Base-by-base conservation (phyloP, 2,329 filamentous ascomycete genomes). In the Ustulina deusta region DNA sequence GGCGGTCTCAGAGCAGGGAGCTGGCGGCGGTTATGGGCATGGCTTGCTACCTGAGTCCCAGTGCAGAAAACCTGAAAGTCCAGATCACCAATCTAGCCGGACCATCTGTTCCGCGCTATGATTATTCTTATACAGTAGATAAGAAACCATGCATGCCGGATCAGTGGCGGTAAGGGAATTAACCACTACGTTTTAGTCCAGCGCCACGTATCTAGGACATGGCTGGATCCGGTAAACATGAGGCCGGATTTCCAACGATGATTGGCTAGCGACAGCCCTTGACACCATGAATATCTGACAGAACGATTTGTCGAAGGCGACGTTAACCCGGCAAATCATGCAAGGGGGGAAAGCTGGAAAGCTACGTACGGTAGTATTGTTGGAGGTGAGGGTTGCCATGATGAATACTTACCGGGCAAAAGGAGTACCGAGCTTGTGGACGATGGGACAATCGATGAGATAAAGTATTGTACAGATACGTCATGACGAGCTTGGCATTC, bases 171-270 rank as follows among this genome's bases (percentile, higher is more conserved):
- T 34, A 44, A 17, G 25, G 25, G 20, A 40, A 42, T 42, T 20
- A 40, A 36, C 15, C 17, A 69, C 63, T 63, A 69, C 54, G 4
- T 55, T 62, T 62, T 66, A 48, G 42, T 69, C 66, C 63, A 60
- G 63, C 9, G 20, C 40, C n/a, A 54, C 61, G 61, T 57, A n/a
- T n/a, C n/a, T n/a, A n/a, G 58, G 66, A 25, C 32, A 59, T 55
- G 42, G 27, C 63, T 63, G 17, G 15, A 63, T 69, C 36, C 32
- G 63, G 66, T 54, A 61, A 63, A 46, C 55, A 29, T 9, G 17
- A 66, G 56, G 54, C 9, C 40, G 11, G 34, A 48, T 46, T 1
- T 29, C 5, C 22, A 2, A n/a, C n/a, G 3, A 11, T 60, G 66
- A 69, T 66, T 69, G 63, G 66, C 27, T 29, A 6, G 22, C 7